These are phyloP conservation scores for Syzygium malaccense DNA, from an alignment of 441 rosid genomes.

Conservation along the genomic window DNA sequence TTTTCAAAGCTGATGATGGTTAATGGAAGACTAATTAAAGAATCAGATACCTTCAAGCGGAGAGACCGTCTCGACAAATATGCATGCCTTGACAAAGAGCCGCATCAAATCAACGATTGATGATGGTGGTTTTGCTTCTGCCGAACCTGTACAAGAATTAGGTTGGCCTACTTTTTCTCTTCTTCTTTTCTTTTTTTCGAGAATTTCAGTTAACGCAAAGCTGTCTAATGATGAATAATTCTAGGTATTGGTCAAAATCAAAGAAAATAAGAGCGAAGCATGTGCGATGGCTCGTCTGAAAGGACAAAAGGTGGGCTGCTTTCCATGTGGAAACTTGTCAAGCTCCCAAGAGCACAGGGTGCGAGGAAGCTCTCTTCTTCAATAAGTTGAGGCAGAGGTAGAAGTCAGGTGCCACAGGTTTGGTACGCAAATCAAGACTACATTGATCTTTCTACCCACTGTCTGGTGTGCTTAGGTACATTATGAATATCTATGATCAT, in stretches of 20 bases:
- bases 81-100: not conserved
- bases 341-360: not conserved
- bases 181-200: not conserved
- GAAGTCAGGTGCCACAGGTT: not conserved
- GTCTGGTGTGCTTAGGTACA: not conserved
- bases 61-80: rapidly evolving
- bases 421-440: not conserved
- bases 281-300: too few relatives aligned
- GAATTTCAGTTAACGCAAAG: not conserved
- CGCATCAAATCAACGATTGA: not conserved
- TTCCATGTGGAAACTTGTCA: not conserved
- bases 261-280: not conserved
- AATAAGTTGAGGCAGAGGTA: not conserved
- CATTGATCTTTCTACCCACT: not conserved
- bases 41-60: rapidly evolving
- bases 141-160: not conserved
- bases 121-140: not conserved
- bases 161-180: not conserved
- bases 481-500: not conserved
- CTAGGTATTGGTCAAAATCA: not conserved
- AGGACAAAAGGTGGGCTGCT: not conserved
- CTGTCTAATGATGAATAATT: not conserved
- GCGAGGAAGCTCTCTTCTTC: not conserved
- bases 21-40: not conserved
- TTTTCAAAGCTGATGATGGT: not conserved